Evolutionary conservation across 2,329 filamentous ascomycete genomes (phyloP), one percentile per base, ranked within the genome.

Genomic region (Phyllosticta ampelicida): DNA sequence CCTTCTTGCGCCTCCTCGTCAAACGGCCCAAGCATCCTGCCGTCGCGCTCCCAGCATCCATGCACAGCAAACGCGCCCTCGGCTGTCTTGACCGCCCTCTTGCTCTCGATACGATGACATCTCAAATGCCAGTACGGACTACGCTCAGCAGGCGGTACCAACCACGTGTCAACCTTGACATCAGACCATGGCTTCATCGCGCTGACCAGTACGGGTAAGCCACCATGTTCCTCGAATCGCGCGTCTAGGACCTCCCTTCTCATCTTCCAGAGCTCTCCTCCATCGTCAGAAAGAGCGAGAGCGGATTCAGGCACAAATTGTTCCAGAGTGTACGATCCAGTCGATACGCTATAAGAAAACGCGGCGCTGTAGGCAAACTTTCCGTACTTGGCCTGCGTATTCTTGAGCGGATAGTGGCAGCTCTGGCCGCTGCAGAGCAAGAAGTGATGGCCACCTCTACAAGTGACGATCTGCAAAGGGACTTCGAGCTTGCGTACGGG

Each of bases 371-470:
- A 91, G 5, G 86, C 86, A 67, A 91, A 90, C 60, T 83, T 81
- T 52, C 87, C 87, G 70, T 91, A 91, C 67, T 91, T 91, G 61
- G 87, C 86, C 69, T 91, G 87, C 0, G 87, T 89, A 56, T 86
- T 87, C 71, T 88, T 88, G 77, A 91, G 85, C 0, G 87, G 85
- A 67, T 91, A 91, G 69, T 87, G 85, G 71, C 87, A 91, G n/a
- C 85, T 85, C 69, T 92, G 87, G 1, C 88, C 87, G 29, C 85
- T 87, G 3, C 64, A 67, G 8, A 91, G 78, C 21, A 91, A 77
- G 77, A 90, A 87, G 51, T 84, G 85, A 69, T 91, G 87, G 0
- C 84, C 85, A n/a, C 85, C 86, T 18, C 83, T 79, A 62, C 83
- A 81, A 63, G 85, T 81, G 68, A 84, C 81, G 61, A 91, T 90